Base-by-base conservation (phyloP, 306 rosid genomes). In the Arachis hypogaea region DNA sequence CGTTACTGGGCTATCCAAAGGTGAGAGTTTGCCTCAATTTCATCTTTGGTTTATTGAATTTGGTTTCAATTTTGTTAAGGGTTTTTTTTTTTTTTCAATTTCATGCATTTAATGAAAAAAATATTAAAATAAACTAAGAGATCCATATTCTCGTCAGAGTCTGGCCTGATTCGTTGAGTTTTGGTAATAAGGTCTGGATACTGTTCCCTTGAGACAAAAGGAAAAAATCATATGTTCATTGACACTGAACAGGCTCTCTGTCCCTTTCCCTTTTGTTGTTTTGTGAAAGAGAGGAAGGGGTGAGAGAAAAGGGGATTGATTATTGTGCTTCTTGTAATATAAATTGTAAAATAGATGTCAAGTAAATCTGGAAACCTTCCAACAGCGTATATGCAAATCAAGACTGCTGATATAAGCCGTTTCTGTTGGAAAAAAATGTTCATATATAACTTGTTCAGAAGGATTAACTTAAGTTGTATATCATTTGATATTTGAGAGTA, bases 1-100 rank as follows among this genome's bases (percentile, higher is more conserved):
- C 52, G 99, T 95, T 55, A 95, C 99, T 54, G 99, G 99, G 38
- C 78, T 95, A 46, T 92, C 99, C 68, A 95, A 88, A 87, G 99
- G 99, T 95, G 38, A 68, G 70, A 40, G 56, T 63, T 80, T 41
- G 44, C 9, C 22, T 4, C 58, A 44, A 10, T 74, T 68, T 76
- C 72, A 54, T 72, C 61, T 77, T 71, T 71, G 60, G 6, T 76
- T 0, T 0, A 36, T 46, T 75, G 43, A 5, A 68, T 61, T 75
- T 66, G 0, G 9, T 50, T 71, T 50, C 6, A 2, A 59, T 54
- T 45, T 47, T 29, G 6, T 47, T 47, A 41, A 11, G 28, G 18
- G 18, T 18, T 18, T 18, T 18, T 18, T 22, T 22, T 22, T 22
- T 22, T 22, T 22, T 22, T 22, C 28, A 22, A 22, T 22, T 22